Evolutionary conservation across 345 rosid genomes (phyloP).

Genomic region (Cardamine chenopodiifolia): DNA sequence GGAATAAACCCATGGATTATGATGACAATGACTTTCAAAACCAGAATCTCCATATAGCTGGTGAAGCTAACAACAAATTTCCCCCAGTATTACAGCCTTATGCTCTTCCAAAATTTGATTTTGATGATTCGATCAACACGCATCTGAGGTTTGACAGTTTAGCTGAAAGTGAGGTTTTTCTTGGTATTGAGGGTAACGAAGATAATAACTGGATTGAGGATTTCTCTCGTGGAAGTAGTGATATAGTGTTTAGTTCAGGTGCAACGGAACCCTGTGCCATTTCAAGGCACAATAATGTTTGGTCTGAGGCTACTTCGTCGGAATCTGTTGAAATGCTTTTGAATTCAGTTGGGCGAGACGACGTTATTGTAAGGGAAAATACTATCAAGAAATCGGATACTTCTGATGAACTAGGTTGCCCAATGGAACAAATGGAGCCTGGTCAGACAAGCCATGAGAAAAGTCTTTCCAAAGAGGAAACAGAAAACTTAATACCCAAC

Average conservation of each 20-base stretch:
- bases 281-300: conserved; percentile 84
- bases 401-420: conserved; percentile 72
- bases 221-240: conserved; percentile 64
- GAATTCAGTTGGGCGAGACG: conserved; percentile 95
- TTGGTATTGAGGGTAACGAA: conserved; percentile 79
- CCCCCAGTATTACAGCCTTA: conserved; percentile 70
- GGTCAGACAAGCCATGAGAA: conserved; percentile 48
- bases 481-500: conserved; percentile 43
- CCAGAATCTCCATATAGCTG: conserved; percentile 88
- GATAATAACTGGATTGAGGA: conserved; percentile 97
- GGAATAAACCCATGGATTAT: conserved; percentile 96
- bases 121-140: conserved; percentile 76
- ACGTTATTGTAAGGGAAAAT: conserved; percentile 53
- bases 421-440: conserved; percentile 74
- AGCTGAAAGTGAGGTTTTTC: conserved; percentile 75
- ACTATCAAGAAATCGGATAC: conserved; percentile 57
- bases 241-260: conserved; percentile 74
- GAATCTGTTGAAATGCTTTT: conserved; percentile 94
- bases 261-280: conserved; percentile 83
- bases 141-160: conserved; percentile 73
- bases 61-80: conserved; percentile 79
- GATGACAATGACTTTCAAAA: conserved; percentile 96
- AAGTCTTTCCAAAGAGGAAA: conserved; percentile 45
- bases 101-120: conserved; percentile 90
- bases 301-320: conserved; percentile 94